A percentile compares a stretch with the other conserved stretches of the same genome.
phyloP scores from a whole-genome alignment of 192 early-diverging fungal genomes.

The Coemansia sp. region DNA sequence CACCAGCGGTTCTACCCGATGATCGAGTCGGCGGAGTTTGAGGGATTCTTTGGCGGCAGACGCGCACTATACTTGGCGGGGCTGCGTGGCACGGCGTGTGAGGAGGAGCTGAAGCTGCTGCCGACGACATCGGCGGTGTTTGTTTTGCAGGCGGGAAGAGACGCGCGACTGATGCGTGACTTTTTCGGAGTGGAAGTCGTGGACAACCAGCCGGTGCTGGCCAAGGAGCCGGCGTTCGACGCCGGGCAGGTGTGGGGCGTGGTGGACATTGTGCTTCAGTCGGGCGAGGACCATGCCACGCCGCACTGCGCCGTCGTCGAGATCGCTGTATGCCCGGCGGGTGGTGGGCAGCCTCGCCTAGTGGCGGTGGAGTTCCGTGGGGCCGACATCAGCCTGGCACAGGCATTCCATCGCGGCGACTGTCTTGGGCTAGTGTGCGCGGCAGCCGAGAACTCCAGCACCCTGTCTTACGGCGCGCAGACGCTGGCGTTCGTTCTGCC shows the following conservation, averaged over 20 bases:
- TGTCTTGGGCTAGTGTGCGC: slow-evolving; percentile 47
- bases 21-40: slow-evolving; percentile 40
- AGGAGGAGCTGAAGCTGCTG: slow-evolving; percentile 31
- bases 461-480: slow-evolving; percentile 39
- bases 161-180: slow-evolving; percentile 27
- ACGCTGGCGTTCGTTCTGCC: slow-evolving; percentile 46
- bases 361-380: slow-evolving; percentile 36
- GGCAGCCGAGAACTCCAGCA: not conserved
- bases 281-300: not conserved
- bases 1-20: slow-evolving; percentile 52
- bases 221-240: slow-evolving; percentile 27
- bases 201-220: not conserved
- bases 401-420: slow-evolving; percentile 29
- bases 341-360: slow-evolving; percentile 6
- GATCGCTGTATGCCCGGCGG: not conserved
- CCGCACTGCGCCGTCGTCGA: not conserved
- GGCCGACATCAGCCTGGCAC: slow-evolving; percentile 16
- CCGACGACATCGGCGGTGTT: slow-evolving; percentile 41
- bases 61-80: slow-evolving; percentile 31
- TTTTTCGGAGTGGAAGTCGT: slow-evolving; percentile 35
- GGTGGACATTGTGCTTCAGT: slow-evolving; percentile 7
- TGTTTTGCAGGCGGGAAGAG: slow-evolving; percentile 32
- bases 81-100: slow-evolving; percentile 13
- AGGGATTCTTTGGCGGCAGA: slow-evolving; percentile 31
- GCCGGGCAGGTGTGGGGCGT: slow-evolving; percentile 53